Conservation (phyloP, 495 filamentous ascomycete species). For the Pyronema omphalodes region DNA sequence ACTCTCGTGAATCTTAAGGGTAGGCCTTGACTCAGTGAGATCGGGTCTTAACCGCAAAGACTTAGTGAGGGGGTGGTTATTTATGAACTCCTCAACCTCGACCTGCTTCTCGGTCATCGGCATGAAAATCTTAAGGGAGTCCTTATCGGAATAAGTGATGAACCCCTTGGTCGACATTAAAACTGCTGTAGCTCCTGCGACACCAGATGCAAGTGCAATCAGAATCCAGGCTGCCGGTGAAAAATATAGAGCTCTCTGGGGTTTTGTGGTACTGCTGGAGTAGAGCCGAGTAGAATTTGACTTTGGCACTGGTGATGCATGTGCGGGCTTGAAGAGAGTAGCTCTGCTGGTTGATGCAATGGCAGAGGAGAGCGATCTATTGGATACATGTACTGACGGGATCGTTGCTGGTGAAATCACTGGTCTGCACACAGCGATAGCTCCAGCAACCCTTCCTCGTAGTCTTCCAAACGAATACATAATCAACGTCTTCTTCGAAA, state of each 20-base stretch:
- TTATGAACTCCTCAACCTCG: constrained; percentile 53
- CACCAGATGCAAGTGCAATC: constrained; percentile 12
- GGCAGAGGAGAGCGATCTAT: not conserved
- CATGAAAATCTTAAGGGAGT: constrained; percentile 48
- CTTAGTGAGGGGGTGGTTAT: constrained; percentile 49
- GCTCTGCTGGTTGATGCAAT: not conserved
- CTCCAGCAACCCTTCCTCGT: not conserved
- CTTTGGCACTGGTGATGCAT: not conserved
- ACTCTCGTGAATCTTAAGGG: constrained; percentile 57
- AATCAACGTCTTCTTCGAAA: not conserved
- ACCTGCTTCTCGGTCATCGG: constrained; percentile 41
- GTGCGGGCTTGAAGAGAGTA: not conserved
- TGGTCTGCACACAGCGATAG: not conserved
- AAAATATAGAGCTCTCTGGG: constrained; percentile 8
- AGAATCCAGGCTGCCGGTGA: constrained; percentile 14
- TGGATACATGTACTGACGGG: not conserved
- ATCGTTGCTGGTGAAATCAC: not conserved
- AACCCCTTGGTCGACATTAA: constrained; percentile 18
- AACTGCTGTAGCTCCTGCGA: constrained; percentile 10
- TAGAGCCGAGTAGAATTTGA: not conserved
- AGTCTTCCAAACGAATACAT: not conserved
- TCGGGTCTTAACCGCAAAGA: constrained; percentile 47
- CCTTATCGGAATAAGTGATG: constrained; percentile 39
- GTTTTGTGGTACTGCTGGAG: not conserved
- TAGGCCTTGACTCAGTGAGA: constrained; percentile 63